Evolutionary conservation across 2,329 filamentous ascomycete species (phyloP).

Genomic region (Uncinocarpus reesii): DNA sequence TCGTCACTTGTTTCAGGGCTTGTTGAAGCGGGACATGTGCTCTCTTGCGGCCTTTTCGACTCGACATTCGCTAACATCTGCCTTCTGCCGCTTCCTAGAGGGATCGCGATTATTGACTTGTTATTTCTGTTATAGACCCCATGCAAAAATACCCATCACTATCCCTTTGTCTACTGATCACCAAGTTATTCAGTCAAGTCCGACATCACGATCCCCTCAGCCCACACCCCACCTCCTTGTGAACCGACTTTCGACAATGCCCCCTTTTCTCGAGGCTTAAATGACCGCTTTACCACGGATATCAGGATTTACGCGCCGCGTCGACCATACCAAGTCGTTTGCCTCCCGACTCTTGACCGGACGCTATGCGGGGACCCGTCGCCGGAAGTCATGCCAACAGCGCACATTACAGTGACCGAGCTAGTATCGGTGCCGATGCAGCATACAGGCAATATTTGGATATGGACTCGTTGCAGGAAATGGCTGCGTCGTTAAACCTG

Average conservation of each 20-base stretch:
- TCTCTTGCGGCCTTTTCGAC: background rate
- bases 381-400: background rate
- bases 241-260: background rate
- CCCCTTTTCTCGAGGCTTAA: background rate
- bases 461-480: conserved; percentile 33
- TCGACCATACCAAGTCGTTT: background rate
- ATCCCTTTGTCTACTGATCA: conserved; percentile 1
- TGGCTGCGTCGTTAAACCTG: conserved; percentile 15
- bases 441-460: conserved; percentile 28
- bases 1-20: background rate
- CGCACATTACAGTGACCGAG: conserved; percentile 6
- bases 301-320: background rate
- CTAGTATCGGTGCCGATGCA: conserved; percentile 11
- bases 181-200: background rate
- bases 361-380: conserved; percentile 7
- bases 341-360: background rate
- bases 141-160: background rate
- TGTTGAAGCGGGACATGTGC: too few relatives aligned
- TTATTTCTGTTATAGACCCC: background rate
- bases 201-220: background rate
- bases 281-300: background rate
- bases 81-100: background rate
- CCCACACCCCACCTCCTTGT: background rate
- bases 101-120: background rate
- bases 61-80: background rate